A percentile compares a stretch with the other conserved stretches of the same genome.
phyloP scores from a whole-genome alignment of 2,329 filamentous ascomycete species.

The Periconia sp. region DNA sequence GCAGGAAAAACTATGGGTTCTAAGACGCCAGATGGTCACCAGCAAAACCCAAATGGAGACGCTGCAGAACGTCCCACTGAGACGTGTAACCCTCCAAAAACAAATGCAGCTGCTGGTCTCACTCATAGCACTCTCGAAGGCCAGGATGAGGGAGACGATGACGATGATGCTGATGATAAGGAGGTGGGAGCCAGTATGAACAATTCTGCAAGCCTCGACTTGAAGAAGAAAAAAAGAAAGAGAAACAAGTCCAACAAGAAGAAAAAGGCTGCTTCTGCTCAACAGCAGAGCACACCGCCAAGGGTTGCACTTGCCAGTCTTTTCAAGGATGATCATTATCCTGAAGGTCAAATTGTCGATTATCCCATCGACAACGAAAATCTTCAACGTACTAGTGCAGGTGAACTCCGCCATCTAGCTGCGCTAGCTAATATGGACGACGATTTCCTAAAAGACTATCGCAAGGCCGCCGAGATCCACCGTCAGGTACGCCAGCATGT shows the following conservation, averaged over 20 bases:
- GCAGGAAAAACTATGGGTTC: constrained; percentile 35
- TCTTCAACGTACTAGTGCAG: constrained; percentile 72
- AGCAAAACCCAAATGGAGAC: constrained; percentile 37
- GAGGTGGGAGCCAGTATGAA: constrained; percentile 39
- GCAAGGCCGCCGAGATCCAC: constrained; percentile 82
- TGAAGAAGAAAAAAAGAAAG: constrained; percentile 69
- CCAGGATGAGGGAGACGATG: constrained; percentile 51
- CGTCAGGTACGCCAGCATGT: constrained; percentile 82
- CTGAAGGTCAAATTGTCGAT: constrained; percentile 73
- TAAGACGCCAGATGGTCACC: constrained; percentile 42
- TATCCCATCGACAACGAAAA: constrained; percentile 69
- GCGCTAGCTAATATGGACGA: constrained; percentile 69
- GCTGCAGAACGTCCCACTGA: constrained; percentile 25
- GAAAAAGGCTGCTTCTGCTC: constrained; percentile 60
- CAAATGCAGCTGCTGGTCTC: constrained; percentile 39
- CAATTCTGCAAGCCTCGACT: constrained; percentile 14
- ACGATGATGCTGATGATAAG: constrained; percentile 53
- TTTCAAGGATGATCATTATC: constrained; percentile 69
- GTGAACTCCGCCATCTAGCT: constrained; percentile 74
- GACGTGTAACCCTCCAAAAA: constrained; percentile 36
- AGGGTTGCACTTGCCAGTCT: constrained; percentile 70
- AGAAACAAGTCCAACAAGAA: constrained; percentile 68
- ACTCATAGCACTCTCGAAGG: constrained; percentile 43
- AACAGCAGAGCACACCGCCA: constrained; percentile 72
- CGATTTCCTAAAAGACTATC: constrained; percentile 76